Base-by-base conservation (phyloP, 2,329 filamentous ascomycete genomes). In the Xylariaceae sp. region DNA sequence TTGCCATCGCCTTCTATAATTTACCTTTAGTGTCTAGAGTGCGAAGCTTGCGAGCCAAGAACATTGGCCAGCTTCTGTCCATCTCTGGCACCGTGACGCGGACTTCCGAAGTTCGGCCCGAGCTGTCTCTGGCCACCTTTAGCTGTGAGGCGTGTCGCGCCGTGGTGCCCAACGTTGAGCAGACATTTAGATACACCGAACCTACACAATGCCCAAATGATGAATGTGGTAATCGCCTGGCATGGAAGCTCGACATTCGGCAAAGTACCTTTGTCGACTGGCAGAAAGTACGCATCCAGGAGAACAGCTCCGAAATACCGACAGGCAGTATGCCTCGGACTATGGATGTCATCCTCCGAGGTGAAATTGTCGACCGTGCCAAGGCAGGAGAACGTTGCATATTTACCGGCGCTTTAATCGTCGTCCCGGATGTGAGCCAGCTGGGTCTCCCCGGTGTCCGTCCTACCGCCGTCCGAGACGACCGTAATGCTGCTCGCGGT, bases 331-430 rank as follows among this genome's bases (percentile, higher is more conserved):
- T 99, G 94, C 94, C 94, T 29, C 83, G 94, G 56, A 99, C 94
- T 2, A 94, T 99, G 83, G 94, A 99, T 67, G 88, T 99, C 42
- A 96, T 99, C 62, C 74, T 99, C 35, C 86, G 94, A 57, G 94
- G 94, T 67, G 94, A 99, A 71, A 96, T 99, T 76, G 94, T 99
- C 30, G 94, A 99, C 66, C 85, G 94, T 50, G 91, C 92, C 50
- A 97, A 97, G 76, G 94, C 94, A 47, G 94, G 94, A 60, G 94
- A 99, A 73, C 96, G 95, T 73, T 99, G 94, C 71, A 89, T 99
- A 66, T 99, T 99, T 71, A 97, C 92, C 0, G 94, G 94, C 60
- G 91, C 91, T 4, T 74, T 97, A 60, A 97, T 99, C 57, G 94
- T 99, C 19, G 91, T 99, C 35, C 94, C 94, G 0, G 94, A 99